phyloP scores from a whole-genome alignment of 192 early-diverging fungal genomes.

The Linnemannia elongata region DNA sequence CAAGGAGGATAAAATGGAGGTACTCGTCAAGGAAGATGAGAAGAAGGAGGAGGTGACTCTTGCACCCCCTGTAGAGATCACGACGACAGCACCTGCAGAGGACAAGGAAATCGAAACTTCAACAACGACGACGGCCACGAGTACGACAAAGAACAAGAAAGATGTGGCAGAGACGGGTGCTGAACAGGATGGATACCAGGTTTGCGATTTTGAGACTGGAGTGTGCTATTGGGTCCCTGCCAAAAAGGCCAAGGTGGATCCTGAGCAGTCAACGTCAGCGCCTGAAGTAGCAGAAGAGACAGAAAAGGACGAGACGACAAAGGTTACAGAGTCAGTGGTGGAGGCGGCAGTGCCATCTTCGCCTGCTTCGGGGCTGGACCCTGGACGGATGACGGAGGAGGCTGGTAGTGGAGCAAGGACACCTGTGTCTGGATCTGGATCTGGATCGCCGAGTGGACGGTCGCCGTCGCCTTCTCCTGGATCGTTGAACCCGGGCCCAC shows the following conservation, averaged over 20 bases:
- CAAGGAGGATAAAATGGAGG: not conserved
- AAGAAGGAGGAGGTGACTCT: not conserved
- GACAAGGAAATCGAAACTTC: not conserved
- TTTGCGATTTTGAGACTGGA: constrained; percentile 39
- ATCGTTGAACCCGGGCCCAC: constrained; percentile 31
- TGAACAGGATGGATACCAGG: constrained; percentile 41
- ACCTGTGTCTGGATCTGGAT: constrained; percentile 3
- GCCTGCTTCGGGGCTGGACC: constrained; percentile 1
- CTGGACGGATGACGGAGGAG: not conserved
- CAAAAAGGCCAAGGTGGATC: constrained; percentile 18
- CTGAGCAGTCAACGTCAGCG: not conserved
- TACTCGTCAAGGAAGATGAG: not conserved
- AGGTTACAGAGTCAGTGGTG: not conserved
- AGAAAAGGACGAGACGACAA: not conserved
- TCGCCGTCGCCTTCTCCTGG: constrained; percentile 2
- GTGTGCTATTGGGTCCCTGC: constrained; percentile 52
- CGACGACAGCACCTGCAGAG: not conserved
- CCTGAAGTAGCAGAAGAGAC: not conserved
- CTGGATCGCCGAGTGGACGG: no score
- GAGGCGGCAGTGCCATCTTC: not conserved
- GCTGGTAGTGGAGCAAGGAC: constrained; percentile 2
- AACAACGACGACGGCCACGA: not conserved
- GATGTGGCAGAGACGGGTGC: not conserved
- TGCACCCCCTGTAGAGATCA: not conserved
- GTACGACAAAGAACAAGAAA: not conserved